Percentiles rank a stretch among this genome's conserved stretches.
Evolutionary conservation across 192 early-diverging fungal genomes (phyloP).

Genomic region (Entomortierella parvispora): DNA sequence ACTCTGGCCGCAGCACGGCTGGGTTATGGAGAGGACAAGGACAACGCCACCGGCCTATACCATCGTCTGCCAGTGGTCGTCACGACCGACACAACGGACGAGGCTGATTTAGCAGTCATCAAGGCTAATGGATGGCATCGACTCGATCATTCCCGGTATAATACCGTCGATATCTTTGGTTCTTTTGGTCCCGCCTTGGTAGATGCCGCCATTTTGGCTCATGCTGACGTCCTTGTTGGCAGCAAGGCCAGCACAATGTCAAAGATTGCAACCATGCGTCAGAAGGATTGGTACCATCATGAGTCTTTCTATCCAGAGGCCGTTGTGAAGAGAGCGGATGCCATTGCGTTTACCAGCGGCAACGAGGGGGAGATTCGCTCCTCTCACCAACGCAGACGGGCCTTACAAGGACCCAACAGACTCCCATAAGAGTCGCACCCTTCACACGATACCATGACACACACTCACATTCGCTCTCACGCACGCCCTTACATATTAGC

Average conservation of each 20-base stretch:
- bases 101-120: conserved; percentile 6
- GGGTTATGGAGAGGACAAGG: too few species aligned
- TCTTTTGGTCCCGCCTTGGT: conserved; percentile 13
- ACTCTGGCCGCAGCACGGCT: neutral
- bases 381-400: too few species aligned
- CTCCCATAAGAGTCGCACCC: too few species aligned
- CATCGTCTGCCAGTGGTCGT: conserved; percentile 16
- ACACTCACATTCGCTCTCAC: too few species aligned
- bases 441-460: too few species aligned
- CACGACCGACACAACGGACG: conserved; percentile 1
- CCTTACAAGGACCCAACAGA: too few species aligned
- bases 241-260: conserved; percentile 11
- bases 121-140: neutral
- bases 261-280: conserved; percentile 5
- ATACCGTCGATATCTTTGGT: neutral
- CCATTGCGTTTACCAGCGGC: too few species aligned
- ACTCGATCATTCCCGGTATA: conserved; percentile 5
- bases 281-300: conserved; percentile 9
- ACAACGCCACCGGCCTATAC: too few species aligned
- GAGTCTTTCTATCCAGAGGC: neutral
- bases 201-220: conserved; percentile 13
- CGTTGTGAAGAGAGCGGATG: too few species aligned
- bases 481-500: too few species aligned
- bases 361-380: too few species aligned
- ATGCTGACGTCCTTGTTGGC: conserved; percentile 12